phyloP scores from a whole-genome alignment of 129 eudicot genomes.

The Escallonia rubra region DNA sequence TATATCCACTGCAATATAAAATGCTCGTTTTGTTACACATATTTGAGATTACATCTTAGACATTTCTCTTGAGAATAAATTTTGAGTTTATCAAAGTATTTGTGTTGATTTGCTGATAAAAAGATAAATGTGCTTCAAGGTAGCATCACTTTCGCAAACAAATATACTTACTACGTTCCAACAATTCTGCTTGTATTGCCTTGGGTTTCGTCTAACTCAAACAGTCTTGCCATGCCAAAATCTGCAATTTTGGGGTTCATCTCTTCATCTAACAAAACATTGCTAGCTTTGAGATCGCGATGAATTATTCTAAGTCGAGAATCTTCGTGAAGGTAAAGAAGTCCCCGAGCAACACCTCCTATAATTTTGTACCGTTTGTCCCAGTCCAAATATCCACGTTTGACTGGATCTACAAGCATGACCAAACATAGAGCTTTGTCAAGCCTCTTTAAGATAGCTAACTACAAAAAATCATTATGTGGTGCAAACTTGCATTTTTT shows the following conservation, averaged over 20 bases:
- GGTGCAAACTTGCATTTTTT: no score
- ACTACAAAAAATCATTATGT: no score
- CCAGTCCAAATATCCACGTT: background rate
- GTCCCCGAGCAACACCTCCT: background rate
- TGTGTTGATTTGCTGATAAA: no score
- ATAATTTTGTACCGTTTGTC: background rate
- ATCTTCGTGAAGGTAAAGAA: slow-evolving; percentile 15
- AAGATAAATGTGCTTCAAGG: no score
- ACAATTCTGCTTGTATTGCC: background rate
- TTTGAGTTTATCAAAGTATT: background rate
- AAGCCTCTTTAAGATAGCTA: background rate
- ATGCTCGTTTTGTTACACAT: background rate
- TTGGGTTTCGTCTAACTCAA: no score
- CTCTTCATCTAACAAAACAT: background rate
- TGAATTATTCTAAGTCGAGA: slow-evolving; percentile 10
- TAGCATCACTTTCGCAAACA: background rate
- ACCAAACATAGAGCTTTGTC: background rate
- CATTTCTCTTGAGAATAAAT: no score
- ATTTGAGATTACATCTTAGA: no score
- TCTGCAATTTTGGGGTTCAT: no score
- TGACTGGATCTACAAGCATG: background rate
- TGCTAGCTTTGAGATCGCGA: background rate
- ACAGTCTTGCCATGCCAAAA: slow-evolving; percentile 19
- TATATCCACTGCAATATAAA: slow-evolving; percentile 1
- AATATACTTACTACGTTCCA: slow-evolving; percentile 11